Base-by-base conservation (phyloP, 140 eudicot genomes). In the Erigeron philadelphicus region DNA sequence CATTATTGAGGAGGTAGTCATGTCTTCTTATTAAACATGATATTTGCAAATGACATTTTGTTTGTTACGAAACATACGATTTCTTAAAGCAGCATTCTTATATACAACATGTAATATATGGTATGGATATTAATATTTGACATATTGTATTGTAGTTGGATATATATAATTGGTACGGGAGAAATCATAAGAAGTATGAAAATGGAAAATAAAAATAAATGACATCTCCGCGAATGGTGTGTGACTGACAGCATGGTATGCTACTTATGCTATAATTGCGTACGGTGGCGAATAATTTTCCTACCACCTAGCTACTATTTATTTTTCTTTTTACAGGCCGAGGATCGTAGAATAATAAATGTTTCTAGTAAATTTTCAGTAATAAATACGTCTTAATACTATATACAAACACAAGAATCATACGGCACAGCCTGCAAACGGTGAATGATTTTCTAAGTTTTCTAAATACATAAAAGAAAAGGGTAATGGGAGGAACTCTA, bases 171-270 rank as follows among this genome's bases (percentile, higher is more conserved):
- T 52, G 17, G 58, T 52, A 12, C 19, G 18, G 16, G 7, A 15
- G 6, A n/a, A 52, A 2, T 12, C 7, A 11, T 12, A 13, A 3
- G 0, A 25, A 61, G 23, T 8, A 12, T 19, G 5, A 52, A 19
- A 4, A 19, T 11, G 16, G 11, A 61, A 7, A 1, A 6, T 12
- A 9, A 23, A 18, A 40, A 47, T 11, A 31, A 31, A 31, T 31
- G 5, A 31, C 38, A 31, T 31, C 38, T 31, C 38, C 38, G 4
- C 38, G 38, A 19, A 55, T 43, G 64, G 43, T 69, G 52, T 55
- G 61, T 65, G 78, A 74, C 61, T 65, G 78, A 55, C 78, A 66
- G 66, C 67, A 73, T 53, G 66, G 78, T 66, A 64, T 52, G 47
- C 75, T 57, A 53, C 31, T n/a, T 61, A 50, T 47, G 60, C 71